Evolutionary conservation across 164 flowering plant species (phyloP), one percentile per base, ranked within the genome.

Genomic region (Macadamia integrifolia): DNA sequence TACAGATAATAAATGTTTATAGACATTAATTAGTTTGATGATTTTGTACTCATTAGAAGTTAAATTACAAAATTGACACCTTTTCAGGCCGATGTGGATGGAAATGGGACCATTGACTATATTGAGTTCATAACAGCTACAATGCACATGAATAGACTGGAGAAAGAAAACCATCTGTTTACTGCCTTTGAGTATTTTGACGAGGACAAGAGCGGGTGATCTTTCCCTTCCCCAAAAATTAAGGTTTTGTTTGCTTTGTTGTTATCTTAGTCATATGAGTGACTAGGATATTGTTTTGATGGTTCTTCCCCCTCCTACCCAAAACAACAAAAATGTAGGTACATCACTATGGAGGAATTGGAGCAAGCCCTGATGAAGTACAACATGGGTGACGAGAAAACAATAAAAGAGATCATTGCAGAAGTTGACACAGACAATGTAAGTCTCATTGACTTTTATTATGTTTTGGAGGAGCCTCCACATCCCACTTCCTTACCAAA

Each of bases 41-140:
- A 29, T 13, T 7, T 61, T 4, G 44, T 56, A 55, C 46, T 30
- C 61, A 29, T 13, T 55, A 0, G 62, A 1, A 8, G 0, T 60
- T 48, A 66, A 52, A 48, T 59, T 48, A n/a, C 31, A 32, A 17
- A 17, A 32, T 29, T 17, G 12, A 13, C 43, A 9, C 40, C 42
- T 69, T 74, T 77, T 58, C 86, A 92, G 97, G 97, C 99, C 65
- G 99, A 92, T 77, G 93, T 92, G 44, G 97, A 94, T 80, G 97
- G 97, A 73, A 87, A 88, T 81, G 98, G 98, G 65, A 82, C 90
- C 40, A 91, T 93, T 58, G 98, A 93, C 73, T 93, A 94, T 74
- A 81, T 92, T 64, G 99, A 94, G 81, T 94, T 94, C 72, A 94
- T 94, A 72, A 80, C 97, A 29, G 99, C 99, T 50, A 94, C 99